Percentiles rank a stretch among this genome's conserved stretches.
Conservation (phyloP, 2,329 filamentous ascomycete species). For the Clonostachys sp. region DNA sequence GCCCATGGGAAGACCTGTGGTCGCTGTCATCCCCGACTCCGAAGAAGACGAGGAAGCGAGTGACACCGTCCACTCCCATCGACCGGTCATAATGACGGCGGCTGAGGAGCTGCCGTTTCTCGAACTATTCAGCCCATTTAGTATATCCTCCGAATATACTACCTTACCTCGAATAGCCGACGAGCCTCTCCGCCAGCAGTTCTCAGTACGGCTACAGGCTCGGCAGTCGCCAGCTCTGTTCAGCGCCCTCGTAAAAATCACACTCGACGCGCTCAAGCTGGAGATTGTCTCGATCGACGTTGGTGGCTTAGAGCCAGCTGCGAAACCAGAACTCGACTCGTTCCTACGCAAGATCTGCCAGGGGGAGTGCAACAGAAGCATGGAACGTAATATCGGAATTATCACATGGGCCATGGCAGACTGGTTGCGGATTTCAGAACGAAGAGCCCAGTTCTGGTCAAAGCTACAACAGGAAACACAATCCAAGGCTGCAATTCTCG, state of each 20-base stretch:
- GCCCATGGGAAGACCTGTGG: conserved; percentile 37
- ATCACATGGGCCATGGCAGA: conserved; percentile 65
- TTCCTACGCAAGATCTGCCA: conserved; percentile 41
- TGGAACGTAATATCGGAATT: conserved; percentile 53
- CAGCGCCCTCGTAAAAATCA: conserved; percentile 50
- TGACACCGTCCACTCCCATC: conserved; percentile 50
- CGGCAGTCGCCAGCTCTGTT: conserved; percentile 46
- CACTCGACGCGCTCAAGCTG: conserved; percentile 48
- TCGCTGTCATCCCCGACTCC: conserved; percentile 12
- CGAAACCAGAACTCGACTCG: conserved; percentile 51
- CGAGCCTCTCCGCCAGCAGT: conserved; percentile 41
- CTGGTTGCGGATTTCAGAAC: conserved; percentile 58
- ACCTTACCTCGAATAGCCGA: conserved; percentile 28
- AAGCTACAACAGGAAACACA: conserved; percentile 43
- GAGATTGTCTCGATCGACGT: conserved; percentile 49
- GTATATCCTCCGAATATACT: conserved; percentile 50
- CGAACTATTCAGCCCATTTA: conserved; percentile 65
- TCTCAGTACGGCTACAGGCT: conserved; percentile 47
- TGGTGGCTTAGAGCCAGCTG: conserved; percentile 49
- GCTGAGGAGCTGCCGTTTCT: conserved; percentile 65
- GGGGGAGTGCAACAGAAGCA: conserved; percentile 32
- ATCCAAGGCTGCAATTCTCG: conserved; percentile 17
- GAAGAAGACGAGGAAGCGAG: conserved; percentile 24
- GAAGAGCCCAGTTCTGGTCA: conserved; percentile 60
- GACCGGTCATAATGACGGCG: conserved; percentile 57